Percentiles rank a stretch among this genome's conserved stretches.
Evolutionary conservation across 148 eudicot species (phyloP).

Genomic region (Tetragonia tetragonoides): DNA sequence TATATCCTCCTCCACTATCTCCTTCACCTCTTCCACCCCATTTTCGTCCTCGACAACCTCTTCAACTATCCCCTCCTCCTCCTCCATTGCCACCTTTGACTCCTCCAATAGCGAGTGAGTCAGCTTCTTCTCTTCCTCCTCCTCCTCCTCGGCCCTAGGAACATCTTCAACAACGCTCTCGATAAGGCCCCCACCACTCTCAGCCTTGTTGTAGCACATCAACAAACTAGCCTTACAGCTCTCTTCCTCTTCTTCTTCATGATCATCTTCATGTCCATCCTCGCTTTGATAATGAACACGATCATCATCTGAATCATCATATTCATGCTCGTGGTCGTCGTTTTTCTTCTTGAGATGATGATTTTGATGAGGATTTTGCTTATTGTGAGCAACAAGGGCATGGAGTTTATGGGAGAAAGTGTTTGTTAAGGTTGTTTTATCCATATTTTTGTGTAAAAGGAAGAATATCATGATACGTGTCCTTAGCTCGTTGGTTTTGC

Average conservation of each 20-base stretch:
- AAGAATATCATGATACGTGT: conserved; percentile 43
- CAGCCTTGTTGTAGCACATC: conserved; percentile 17
- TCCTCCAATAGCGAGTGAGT: conserved; percentile 22
- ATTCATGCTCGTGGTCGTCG: background rate
- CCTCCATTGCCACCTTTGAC: conserved; percentile 22
- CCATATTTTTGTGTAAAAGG: conserved; percentile 34
- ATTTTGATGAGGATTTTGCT: conserved; percentile 2
- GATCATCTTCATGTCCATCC: background rate
- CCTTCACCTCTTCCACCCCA: background rate
- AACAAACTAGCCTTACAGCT: background rate
- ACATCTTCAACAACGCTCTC: background rate
- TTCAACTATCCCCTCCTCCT: conserved; percentile 7
- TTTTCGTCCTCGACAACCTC: background rate
- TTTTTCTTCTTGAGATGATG: conserved; percentile 20
- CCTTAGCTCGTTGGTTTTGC: conserved; percentile 35
- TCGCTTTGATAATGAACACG: background rate
- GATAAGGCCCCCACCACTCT: background rate
- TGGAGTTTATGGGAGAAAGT: conserved; percentile 26
- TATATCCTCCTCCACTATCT: conserved; percentile 31
- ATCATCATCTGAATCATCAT: background rate
- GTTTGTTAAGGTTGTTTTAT: conserved; percentile 15
- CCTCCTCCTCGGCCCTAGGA: background rate
- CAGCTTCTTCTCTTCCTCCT: conserved; percentile 13
- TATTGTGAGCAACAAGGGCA: conserved; percentile 24
- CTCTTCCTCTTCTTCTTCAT: background rate